Conservation (phyloP, 306 rosid species). For the Crataegus laevigata region DNA sequence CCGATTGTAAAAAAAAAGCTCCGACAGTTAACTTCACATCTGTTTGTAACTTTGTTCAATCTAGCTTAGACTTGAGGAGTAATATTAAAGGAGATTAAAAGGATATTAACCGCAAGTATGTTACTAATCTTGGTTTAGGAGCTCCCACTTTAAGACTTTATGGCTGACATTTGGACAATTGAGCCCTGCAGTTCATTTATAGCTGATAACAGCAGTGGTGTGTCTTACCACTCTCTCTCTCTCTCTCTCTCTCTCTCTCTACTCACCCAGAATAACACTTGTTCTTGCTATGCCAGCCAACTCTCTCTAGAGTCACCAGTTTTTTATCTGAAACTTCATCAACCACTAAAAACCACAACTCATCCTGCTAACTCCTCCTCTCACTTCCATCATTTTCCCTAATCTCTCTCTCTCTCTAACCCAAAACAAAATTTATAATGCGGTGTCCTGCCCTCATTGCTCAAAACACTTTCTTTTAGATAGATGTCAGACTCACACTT, state of each 20-base stretch:
- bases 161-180: background rate
- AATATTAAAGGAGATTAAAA: background rate
- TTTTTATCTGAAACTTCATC: conserved; percentile 34
- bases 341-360: conserved; percentile 31
- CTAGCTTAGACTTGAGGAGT: too few species aligned
- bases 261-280: conserved; percentile 5
- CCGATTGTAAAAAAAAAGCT: too few species aligned
- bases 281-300: conserved; percentile 23
- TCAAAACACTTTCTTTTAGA: conserved; percentile 16
- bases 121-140: background rate
- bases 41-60: too few species aligned
- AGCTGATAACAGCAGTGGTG: background rate
- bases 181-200: background rate
- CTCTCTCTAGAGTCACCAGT: conserved; percentile 19
- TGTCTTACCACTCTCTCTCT: background rate
- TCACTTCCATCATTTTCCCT: conserved; percentile 15
- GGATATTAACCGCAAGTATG: background rate
- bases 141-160: background rate
- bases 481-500: conserved; percentile 2
- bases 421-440: background rate
- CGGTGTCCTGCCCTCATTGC: conserved; percentile 11
- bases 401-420: background rate
- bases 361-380: conserved; percentile 16
- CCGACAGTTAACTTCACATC: too few species aligned
- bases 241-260: conserved; percentile 11